phyloP scores from a whole-genome alignment of 2,329 filamentous ascomycete genomes.

The Fusarium compactum region DNA sequence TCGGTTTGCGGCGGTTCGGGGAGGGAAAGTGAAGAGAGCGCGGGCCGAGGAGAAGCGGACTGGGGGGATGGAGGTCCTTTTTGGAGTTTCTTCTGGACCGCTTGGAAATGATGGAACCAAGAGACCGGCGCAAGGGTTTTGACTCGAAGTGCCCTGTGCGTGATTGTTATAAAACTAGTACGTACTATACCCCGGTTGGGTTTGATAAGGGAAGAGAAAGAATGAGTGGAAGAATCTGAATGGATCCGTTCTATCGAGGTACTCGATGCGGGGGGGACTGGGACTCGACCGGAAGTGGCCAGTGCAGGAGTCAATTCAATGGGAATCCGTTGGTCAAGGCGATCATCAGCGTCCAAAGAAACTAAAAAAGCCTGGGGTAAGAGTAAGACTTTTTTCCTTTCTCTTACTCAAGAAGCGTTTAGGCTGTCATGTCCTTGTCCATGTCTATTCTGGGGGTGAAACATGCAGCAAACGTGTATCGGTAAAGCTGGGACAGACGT shows the following conservation, averaged over 20 bases:
- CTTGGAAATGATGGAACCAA: slow-evolving; percentile 5
- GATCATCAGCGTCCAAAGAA: slow-evolving; percentile 2
- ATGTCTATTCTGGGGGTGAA: slow-evolving; percentile 5
- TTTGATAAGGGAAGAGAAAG: slow-evolving; percentile 1
- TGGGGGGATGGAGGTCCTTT: slow-evolving; percentile 42
- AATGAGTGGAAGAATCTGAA: slow-evolving; percentile 12
- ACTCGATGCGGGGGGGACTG: slow-evolving; percentile 25
- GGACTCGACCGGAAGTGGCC: slow-evolving; percentile 12
- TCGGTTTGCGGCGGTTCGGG: slow-evolving; percentile 54
- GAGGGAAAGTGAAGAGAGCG: slow-evolving; percentile 45
- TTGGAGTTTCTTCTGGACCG: slow-evolving; percentile 42
- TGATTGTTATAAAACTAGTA: slow-evolving; percentile 15
- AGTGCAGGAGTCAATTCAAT: slow-evolving; percentile 26
- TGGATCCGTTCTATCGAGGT: slow-evolving; percentile 21
- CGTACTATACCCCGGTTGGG: slow-evolving; percentile 23
- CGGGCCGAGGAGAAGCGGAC: slow-evolving; percentile 47
- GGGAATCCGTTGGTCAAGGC: slow-evolving; percentile 1
- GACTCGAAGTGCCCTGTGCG: slow-evolving; percentile 31
- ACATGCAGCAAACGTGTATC: slow-evolving; percentile 7
- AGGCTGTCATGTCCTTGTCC: not conserved
- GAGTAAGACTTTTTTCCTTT: slow-evolving; percentile 19
- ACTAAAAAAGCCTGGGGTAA: slow-evolving; percentile 17
- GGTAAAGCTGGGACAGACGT: slow-evolving; percentile 16
- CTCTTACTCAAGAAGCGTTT: not conserved
- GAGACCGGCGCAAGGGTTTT: slow-evolving; percentile 22